A percentile compares a stretch with the other conserved stretches of the same genome.
Conservation (phyloP, 352 stramenopile species). For the Pythium coloratum region DNA sequence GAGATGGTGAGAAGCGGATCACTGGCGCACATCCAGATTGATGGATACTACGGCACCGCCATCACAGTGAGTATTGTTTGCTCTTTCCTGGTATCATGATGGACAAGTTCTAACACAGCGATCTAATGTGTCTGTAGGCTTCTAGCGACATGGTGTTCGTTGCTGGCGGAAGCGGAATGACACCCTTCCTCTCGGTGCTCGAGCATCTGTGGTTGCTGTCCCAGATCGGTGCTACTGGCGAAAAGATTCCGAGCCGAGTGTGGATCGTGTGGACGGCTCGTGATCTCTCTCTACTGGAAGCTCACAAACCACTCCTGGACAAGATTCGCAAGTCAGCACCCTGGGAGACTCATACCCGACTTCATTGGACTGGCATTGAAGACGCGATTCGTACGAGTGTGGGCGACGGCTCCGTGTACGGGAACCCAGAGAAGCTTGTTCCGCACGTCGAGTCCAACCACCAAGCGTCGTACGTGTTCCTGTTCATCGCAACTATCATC, state of each 20-base stretch:
- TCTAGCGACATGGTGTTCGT: conserved; percentile 66
- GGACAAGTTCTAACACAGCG: not conserved
- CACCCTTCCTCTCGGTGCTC: conserved; percentile 64
- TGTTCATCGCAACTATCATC: conserved; percentile 18
- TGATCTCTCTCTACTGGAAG: conserved; percentile 20
- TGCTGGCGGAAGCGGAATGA: conserved; percentile 70
- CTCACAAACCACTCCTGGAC: conserved; percentile 22
- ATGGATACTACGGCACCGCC: conserved; percentile 70
- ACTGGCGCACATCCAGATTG: conserved; percentile 48
- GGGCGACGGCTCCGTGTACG: not conserved
- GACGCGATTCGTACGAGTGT: not conserved
- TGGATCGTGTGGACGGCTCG: conserved; percentile 30
- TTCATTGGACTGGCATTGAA: conserved; percentile 19
- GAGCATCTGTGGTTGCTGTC: conserved; percentile 53
- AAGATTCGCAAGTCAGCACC: conserved; percentile 10
- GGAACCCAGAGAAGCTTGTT: not conserved
- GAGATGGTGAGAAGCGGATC: conserved; percentile 43
- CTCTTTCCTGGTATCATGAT: not conserved
- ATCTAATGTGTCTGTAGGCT: conserved; percentile 3
- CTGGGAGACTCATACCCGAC: conserved; percentile 15
- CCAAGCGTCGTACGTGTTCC: not conserved
- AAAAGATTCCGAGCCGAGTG: conserved; percentile 12
- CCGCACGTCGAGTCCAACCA: not conserved
- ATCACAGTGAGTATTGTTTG: conserved; percentile 32
- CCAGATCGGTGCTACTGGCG: conserved; percentile 9